These are phyloP conservation scores for Aspergillus hancockii DNA, from an alignment of 495 filamentous ascomycete species.

Conservation along the genomic window DNA sequence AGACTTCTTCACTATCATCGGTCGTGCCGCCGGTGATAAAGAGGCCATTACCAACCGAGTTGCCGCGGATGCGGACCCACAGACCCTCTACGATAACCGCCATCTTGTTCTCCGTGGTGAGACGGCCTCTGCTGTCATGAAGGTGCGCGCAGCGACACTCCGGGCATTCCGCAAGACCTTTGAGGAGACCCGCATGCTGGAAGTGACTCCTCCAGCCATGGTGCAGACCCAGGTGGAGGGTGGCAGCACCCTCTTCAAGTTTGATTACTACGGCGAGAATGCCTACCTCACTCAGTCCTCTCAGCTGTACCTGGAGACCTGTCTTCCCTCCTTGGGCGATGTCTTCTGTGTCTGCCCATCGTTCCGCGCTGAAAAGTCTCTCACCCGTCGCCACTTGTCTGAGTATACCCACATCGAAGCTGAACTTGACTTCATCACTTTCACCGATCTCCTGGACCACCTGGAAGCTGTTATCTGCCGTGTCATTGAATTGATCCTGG, in stretches of 20 bases:
- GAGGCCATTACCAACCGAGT: constrained; percentile 95
- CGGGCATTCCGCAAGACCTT: constrained; percentile 82
- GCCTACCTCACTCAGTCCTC: constrained; percentile 97
- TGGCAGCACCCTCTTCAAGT: constrained; percentile 88
- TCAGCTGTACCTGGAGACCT: constrained; percentile 97
- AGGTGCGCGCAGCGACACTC: constrained; percentile 83
- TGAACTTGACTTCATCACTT: constrained; percentile 94
- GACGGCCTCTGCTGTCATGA: constrained; percentile 82
- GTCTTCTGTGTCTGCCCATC: constrained; percentile 98
- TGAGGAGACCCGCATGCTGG: constrained; percentile 71
- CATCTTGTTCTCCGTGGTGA: constrained; percentile 93
- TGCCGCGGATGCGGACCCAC: constrained; percentile 73
- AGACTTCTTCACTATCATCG: constrained; percentile 87
- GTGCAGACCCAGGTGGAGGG: constrained; percentile 99
- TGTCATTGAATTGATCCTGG: constrained; percentile 75
- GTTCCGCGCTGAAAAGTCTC: constrained; percentile 94
- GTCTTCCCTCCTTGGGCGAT: constrained; percentile 84
- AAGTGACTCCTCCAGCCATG: constrained; percentile 92
- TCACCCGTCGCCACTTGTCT: constrained; percentile 90
- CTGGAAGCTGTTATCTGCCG: constrained; percentile 86
- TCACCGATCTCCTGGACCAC: constrained; percentile 88
- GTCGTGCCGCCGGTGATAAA: constrained; percentile 81
- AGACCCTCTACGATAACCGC: constrained; percentile 82
- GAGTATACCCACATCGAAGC: constrained; percentile 98
- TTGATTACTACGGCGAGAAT: constrained; percentile 91